Evolutionary conservation across 441 rosid genomes (phyloP), one percentile per base, ranked within the genome.

Genomic region (Euphorbia schlechtendalii): DNA sequence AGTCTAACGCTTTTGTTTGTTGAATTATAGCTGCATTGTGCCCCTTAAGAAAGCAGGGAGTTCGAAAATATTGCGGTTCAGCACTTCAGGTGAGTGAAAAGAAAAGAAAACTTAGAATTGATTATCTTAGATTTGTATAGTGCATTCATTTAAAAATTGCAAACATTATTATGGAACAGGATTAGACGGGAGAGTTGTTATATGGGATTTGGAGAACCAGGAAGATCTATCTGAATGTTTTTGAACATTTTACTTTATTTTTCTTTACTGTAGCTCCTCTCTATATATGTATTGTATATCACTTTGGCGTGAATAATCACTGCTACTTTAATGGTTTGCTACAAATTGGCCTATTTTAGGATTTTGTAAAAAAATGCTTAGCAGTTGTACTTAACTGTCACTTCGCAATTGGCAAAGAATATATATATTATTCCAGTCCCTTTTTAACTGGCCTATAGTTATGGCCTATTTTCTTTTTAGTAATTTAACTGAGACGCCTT

Each of bases 171-270:
- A 34, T 17, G 22, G 64, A 51, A 28, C 85, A 94, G 98, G 98
- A 64, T 68, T 94, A 76, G 99, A 94, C 65, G 96, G 98, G 61
- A 94, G 80, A 78, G 76, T 94, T 57, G 94, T 84, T 46, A 77
- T 85, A 18, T 94, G 99, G 99, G 85, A 89, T 77, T 63, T 91
- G 80, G 87, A 82, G 83, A 78, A 73, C 69, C 77, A 77, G 70
- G 80, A 81, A 74, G 97, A 86, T 68, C 77, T 93, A 54, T 70
- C 68, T 48, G 73, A 67, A 43, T 81, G 77, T 70, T 52, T 86
- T 36, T 83, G 71, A 76, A 28, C 22, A 4, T 30, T 36, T 32
- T 46, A 10, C 24, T 14, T 18, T 40, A 22, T 56, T 53, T n/a
- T 9, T 5, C 9, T 9, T 21, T 22, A 8, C 8, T 30, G 1